Base-by-base conservation (phyloP, 2,329 filamentous ascomycete genomes). In the Diaporthe sp. region DNA sequence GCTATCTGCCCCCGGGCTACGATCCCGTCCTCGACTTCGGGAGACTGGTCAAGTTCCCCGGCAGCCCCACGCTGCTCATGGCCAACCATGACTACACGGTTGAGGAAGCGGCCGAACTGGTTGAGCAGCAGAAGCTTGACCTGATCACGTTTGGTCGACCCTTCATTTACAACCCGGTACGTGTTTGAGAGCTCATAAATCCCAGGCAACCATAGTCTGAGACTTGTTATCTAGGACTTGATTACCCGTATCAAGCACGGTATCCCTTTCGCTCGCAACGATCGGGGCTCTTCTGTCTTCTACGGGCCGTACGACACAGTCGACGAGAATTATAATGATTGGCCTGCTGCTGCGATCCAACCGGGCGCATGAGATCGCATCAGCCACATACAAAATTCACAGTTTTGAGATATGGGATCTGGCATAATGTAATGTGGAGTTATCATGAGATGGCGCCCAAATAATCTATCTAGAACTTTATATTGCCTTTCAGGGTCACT, bases 111-210 rank as follows among this genome's bases (percentile, higher is more conserved):
- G 34, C 69, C 13, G 19, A 12, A 1, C 31, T 77, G 25, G 31
- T 76, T 0, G 13, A 28, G 22, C 44, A 69, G 3, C 37, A 55
- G 1, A 77, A 74, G 25, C 22, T 73, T 8, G 76, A 77, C 44
- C 28, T 77, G 13, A 37, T 74, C n/a, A 44, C 58, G 1, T 72
- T 77, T 34, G 74, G 44, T 4, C 53, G 67, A 10, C 72, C 74
- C 7, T 76, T 77, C 42, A 74, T 76, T 6, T 59, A 55, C 28
- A 77, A 77, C 17, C 72, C 72, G 28, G 76, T 76, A 15, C 44
- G 44, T 49, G 8, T 22, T 49, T 49, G 19, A 22, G 0, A 49
- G 3, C 17, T 49, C 19, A 49, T 17, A 49, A 8, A 22, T 22
- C 0, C 8, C 7, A 10, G 6, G 8, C 7, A 17, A 10, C 0